Conservation (phyloP, 306 rosid species). For the Prinsepia uniflora region DNA sequence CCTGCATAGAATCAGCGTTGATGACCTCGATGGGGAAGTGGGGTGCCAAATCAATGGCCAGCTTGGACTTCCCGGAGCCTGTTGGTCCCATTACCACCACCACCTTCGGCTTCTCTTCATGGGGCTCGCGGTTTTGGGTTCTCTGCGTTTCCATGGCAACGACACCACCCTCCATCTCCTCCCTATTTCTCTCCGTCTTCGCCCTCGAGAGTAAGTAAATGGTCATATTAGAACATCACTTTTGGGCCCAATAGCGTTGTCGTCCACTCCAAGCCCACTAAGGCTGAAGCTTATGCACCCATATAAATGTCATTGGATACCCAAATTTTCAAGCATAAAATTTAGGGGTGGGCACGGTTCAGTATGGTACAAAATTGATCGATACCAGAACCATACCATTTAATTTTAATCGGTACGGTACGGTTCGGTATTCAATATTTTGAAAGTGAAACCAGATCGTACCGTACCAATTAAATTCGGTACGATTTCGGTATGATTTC, state of each 20-base stretch:
- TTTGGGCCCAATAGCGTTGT: background rate
- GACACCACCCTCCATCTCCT: background rate
- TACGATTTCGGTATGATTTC: too few relatives aligned
- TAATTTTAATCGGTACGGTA: too few relatives aligned
- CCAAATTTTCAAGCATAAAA: too few relatives aligned
- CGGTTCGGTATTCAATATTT: too few relatives aligned
- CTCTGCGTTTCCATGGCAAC: constrained; percentile 1
- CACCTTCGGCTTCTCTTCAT: constrained; percentile 42
- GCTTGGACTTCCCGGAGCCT: constrained; percentile 79
- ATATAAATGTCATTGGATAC: too few relatives aligned
- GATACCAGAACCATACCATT: too few relatives aligned
- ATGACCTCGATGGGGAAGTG: constrained; percentile 71
- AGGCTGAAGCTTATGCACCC: too few relatives aligned
- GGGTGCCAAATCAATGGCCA: constrained; percentile 72
- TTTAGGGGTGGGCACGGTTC: too few relatives aligned
- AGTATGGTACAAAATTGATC: too few relatives aligned
- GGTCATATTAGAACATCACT: background rate
- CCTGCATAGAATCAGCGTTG: constrained; percentile 96
- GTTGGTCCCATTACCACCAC: constrained; percentile 82
- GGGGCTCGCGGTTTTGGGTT: constrained; percentile 29
- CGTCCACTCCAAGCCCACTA: background rate
- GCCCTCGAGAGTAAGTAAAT: background rate
- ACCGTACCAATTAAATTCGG: too few relatives aligned
- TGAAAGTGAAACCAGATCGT: too few relatives aligned
- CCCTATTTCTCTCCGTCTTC: background rate